Evolutionary conservation across 1,139 yeast genomes (phyloP).

Genomic region (Suhomyces bokatorum): DNA sequence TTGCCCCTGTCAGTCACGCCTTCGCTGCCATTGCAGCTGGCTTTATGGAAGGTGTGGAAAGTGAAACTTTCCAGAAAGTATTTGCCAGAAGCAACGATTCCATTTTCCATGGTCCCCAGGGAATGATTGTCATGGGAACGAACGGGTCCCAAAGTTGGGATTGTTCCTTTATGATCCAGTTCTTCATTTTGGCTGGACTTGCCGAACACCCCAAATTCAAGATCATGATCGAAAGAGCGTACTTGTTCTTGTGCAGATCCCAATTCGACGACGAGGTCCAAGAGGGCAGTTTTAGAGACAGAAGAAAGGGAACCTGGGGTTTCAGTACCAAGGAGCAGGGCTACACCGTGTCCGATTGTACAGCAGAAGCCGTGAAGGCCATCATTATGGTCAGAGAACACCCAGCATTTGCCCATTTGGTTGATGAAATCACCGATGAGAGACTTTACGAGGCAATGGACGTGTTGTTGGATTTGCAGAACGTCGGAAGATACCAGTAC

Average conservation of each 20-base stretch:
- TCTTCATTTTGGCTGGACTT: constrained; percentile 75
- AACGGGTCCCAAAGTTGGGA: constrained; percentile 99
- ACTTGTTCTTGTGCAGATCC: constrained; percentile 71
- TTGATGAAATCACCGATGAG: constrained; percentile 51
- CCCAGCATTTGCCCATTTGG: constrained; percentile 47
- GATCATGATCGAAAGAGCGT: constrained; percentile 62
- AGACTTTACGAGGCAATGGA: constrained; percentile 71
- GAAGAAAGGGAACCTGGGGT: constrained; percentile 93
- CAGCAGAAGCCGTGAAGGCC: constrained; percentile 94
- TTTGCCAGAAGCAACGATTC: constrained; percentile 70
- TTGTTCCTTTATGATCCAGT: constrained; percentile 86
- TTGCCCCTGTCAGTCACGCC: constrained; percentile 93
- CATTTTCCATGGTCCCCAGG: constrained; percentile 83
- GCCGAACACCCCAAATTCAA: constrained; percentile 69
- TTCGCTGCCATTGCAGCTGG: constrained; percentile 73
- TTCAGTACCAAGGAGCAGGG: constrained; percentile 96
- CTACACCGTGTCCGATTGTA: constrained; percentile 94
- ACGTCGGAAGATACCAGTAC: constrained; percentile 73
- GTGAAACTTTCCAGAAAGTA: constrained; percentile 58
- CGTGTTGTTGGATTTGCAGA: constrained; percentile 52
- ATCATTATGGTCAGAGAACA: constrained; percentile 85
- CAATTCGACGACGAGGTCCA: constrained; percentile 84
- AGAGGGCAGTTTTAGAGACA: constrained; percentile 79
- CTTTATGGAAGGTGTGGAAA: constrained; percentile 68
- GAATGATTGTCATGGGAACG: constrained; percentile 94